These are phyloP conservation scores for Dendrostoma leiphaemia DNA, from an alignment of 2,329 filamentous ascomycete genomes.

Conservation along the genomic window DNA sequence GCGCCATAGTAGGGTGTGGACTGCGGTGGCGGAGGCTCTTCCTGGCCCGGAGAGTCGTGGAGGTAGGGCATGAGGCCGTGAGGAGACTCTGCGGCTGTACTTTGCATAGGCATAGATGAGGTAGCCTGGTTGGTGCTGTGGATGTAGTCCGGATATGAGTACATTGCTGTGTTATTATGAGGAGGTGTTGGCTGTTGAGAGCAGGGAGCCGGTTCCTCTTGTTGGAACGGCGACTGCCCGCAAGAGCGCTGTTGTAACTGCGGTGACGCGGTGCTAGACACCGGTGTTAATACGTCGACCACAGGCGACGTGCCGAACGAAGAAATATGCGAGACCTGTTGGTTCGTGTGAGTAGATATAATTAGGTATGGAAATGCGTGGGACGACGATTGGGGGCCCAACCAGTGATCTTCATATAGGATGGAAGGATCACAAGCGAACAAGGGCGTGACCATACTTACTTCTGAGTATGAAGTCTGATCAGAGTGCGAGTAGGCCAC, in stretches of 20 bases:
- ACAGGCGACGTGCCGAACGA: constrained; percentile 35
- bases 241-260: constrained; percentile 38
- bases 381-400: not conserved
- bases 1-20: constrained; percentile 34
- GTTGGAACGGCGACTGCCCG: constrained; percentile 25
- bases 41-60: constrained; percentile 29
- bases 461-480: constrained; percentile 19
- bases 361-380: not conserved
- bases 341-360: constrained; percentile 13
- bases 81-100: constrained; percentile 31
- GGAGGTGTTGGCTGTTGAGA: constrained; percentile 45
- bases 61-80: constrained; percentile 31
- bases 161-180: constrained; percentile 46
- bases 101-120: constrained; percentile 44
- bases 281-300: constrained; percentile 44
- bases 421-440: no score
- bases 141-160: constrained; percentile 41
- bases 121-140: constrained; percentile 40
- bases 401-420: not conserved
- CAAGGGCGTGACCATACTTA: no score
- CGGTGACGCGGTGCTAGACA: constrained; percentile 48
- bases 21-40: constrained; percentile 23
- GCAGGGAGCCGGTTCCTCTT: constrained; percentile 32
- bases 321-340: constrained; percentile 34
- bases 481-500: constrained; percentile 20